Conservation (phyloP, 2,329 filamentous ascomycete genomes). For the Colletotrichum sp. region DNA sequence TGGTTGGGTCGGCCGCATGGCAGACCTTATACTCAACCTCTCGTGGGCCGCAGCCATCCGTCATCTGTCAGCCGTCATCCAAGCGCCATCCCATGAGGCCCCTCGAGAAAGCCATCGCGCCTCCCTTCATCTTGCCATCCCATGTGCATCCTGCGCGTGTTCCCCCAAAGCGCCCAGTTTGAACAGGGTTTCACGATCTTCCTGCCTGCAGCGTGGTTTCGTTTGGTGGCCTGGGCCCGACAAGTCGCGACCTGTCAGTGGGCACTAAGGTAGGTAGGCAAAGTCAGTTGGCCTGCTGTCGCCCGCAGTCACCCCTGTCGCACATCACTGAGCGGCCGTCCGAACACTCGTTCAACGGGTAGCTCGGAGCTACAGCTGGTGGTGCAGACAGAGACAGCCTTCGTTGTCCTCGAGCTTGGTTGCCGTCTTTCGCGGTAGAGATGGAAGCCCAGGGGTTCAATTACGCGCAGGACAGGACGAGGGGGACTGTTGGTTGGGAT, state of each 20-base stretch:
- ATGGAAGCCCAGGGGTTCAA: not conserved
- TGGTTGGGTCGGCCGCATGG: not conserved
- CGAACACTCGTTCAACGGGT: slow-evolving; percentile 4
- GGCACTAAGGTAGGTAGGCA: not conserved
- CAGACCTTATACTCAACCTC: slow-evolving; percentile 11
- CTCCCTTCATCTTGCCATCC: not conserved
- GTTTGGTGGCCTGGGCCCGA: not conserved
- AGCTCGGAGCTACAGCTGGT: not conserved
- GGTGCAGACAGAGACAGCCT: not conserved
- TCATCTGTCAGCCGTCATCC: not conserved
- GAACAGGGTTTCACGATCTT: slow-evolving; percentile 19
- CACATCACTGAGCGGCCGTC: slow-evolving; percentile 4
- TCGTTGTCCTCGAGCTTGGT: not conserved
- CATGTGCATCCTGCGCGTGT: not conserved
- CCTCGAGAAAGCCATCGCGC: not conserved
- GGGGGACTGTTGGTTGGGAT: not conserved
- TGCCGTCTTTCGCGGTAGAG: not conserved
- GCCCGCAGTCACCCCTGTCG: not conserved
- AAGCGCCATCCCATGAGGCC: slow-evolving; percentile 7
- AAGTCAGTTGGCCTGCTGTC: not conserved
- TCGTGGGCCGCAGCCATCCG: not conserved
- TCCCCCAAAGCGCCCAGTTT: slow-evolving; percentile 11
- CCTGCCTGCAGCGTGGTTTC: slow-evolving; percentile 2
- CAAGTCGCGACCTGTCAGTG: not conserved
- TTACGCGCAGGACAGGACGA: not conserved